Conservation (phyloP, 768 basidiomycete genomes). For the Lentinula edodes region DNA sequence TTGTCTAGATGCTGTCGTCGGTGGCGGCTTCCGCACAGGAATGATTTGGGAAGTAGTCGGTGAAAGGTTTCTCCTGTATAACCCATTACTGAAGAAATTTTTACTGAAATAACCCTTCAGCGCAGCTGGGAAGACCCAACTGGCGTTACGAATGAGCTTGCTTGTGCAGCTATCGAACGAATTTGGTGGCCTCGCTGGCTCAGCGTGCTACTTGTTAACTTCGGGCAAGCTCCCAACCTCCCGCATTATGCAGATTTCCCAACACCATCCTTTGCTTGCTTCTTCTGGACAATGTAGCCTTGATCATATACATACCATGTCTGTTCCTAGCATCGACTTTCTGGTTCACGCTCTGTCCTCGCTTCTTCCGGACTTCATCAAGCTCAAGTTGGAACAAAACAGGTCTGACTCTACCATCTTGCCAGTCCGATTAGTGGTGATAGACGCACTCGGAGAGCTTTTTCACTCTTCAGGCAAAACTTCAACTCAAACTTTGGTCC, state of each 20-base stretch:
- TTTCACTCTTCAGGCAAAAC: constrained; percentile 64
- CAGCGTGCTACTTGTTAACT: constrained; percentile 75
- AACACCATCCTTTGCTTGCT: constrained; percentile 43
- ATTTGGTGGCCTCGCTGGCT: constrained; percentile 56
- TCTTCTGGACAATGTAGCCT: constrained; percentile 36
- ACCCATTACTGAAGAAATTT: neutral
- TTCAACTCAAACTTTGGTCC: constrained; percentile 55
- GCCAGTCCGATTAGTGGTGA: constrained; percentile 73
- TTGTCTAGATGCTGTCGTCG: constrained; percentile 60
- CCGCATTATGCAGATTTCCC: constrained; percentile 62
- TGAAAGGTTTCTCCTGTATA: constrained; percentile 59
- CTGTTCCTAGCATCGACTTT: constrained; percentile 46
- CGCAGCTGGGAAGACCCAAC: constrained; percentile 91
- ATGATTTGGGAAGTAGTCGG: constrained; percentile 87
- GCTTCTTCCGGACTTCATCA: constrained; percentile 49
- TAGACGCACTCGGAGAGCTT: constrained; percentile 87
- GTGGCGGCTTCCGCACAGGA: constrained; percentile 75
- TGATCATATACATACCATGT: constrained; percentile 53
- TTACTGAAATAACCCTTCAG: constrained; percentile 33
- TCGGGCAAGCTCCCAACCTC: constrained; percentile 62
- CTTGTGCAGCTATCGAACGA: constrained; percentile 63
- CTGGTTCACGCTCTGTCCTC: constrained; percentile 52
- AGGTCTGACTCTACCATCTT: constrained; percentile 25
- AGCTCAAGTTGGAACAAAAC: constrained; percentile 6
- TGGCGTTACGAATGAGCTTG: constrained; percentile 80